Base-by-base conservation (phyloP, 768 basidiomycete genomes). In the Tephrocybe rancida region DNA sequence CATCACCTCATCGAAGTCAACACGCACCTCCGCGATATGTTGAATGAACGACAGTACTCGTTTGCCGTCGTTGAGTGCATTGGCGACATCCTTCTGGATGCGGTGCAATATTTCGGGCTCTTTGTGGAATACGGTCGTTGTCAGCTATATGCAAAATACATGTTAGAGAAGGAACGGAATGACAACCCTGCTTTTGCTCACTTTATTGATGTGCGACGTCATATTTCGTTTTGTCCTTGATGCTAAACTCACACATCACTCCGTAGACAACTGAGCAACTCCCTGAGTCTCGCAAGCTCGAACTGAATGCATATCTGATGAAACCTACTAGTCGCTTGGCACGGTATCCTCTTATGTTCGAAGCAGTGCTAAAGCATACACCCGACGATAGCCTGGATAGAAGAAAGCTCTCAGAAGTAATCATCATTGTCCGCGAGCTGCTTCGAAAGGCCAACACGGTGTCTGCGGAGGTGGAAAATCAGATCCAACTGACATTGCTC, bases 111-210 rank as follows among this genome's bases (percentile, higher is more conserved):
- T 65, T 97, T 99, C 61, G 83, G 77, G 10, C 97, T 96, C 1
- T 99, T 98, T 64, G 95, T 98, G 44, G 84, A 84, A 27, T 99
- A 98, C 63, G 97, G 96, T 39, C 87, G 93, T 8, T 96, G 98
- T 66, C 97, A 99, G 70, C 75, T 98, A 51, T 98, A 96, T 65
- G 97, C 96, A 11, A 99, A 98, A 71, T 98, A 93, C 67, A 95
- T 98, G 73, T 98, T 99, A 69, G 97, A 99, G 77, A 96, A 92
- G 80, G 97, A 98, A 79, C 98, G 97, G 77, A 86, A 81, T 50
- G 81, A 86, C 45, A 99, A 99, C 72, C 83, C 89, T 5, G 90
- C 86, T 11, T 99, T 99, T 73, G 89, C 93, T 48, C 84, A 85
- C 54, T 99, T 98, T 69, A 97, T 98, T 26, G 97, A 98, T 79